Conservation (phyloP, 768 basidiomycete genomes). For the Podaxis rugospora region DNA sequence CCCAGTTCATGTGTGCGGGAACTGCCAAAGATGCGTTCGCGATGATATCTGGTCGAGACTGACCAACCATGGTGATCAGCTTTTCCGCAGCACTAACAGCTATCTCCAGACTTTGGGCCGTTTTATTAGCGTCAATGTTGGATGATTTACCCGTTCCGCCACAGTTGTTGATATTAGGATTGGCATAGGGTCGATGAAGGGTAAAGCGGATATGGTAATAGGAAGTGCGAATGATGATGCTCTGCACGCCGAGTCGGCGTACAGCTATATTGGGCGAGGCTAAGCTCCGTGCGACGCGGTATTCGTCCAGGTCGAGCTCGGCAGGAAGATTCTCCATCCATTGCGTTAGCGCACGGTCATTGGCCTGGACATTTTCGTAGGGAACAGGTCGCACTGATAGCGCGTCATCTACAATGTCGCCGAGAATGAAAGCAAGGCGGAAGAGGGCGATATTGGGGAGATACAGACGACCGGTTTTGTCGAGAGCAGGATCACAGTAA, state of each 20-base stretch:
- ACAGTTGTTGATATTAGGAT: conserved; percentile 26
- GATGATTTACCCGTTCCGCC: conserved; percentile 21
- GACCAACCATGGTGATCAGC: conserved; percentile 72
- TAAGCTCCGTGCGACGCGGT: conserved; percentile 65
- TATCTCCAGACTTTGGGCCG: conserved; percentile 61
- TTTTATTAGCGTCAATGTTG: conserved; percentile 35
- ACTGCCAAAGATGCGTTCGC: conserved; percentile 65
- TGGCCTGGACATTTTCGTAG: conserved; percentile 67
- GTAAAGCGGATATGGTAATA: conserved; percentile 84
- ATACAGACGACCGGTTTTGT: conserved; percentile 62
- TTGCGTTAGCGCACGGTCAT: conserved; percentile 64
- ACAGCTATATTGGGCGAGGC: conserved; percentile 55
- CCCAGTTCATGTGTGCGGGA: conserved; percentile 82
- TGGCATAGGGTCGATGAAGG: conserved; percentile 75
- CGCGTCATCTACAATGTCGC: conserved; percentile 83
- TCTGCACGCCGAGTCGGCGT: conserved; percentile 73
- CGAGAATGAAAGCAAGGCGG: conserved; percentile 71
- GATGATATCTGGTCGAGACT: conserved; percentile 73
- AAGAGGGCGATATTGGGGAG: conserved; percentile 75
- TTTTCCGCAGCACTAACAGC: conserved; percentile 76
- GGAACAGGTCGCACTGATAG: conserved; percentile 77
- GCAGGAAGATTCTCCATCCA: conserved; percentile 77
- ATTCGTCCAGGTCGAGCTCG: conserved; percentile 76
- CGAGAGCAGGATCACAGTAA: conserved; percentile 57
- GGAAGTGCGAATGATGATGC: conserved; percentile 72